Evolutionary conservation across 345 rosid genomes (phyloP), one percentile per base, ranked within the genome.

Genomic region (Citropsis articulata): DNA sequence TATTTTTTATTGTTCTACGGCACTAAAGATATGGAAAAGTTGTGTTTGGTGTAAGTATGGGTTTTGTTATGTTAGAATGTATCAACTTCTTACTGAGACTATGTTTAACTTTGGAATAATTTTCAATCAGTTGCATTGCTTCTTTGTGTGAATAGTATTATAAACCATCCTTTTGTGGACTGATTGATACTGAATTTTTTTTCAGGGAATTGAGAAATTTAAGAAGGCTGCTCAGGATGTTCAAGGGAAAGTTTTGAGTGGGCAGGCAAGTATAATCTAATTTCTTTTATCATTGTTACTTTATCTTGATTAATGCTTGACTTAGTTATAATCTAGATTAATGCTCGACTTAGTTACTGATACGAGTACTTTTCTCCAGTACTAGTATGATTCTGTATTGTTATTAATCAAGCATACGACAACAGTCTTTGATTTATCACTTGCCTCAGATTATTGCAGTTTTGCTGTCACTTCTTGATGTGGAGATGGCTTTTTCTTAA

Each of bases 121-220:
- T 25, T 35, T 76, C 56, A 31, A 66, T 66, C 24, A 35, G 53
- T 18, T 66, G 5, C 24, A 31, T 75, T 75, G 21, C 60, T 40
- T 42, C 27, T 69, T 50, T 28, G 12, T 31, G 8, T 21, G 40
- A 62, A 42, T 28, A 2, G n/a, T 45, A 28, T 62, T 24, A 33
- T n/a, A 30, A 63, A 50, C 7, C 21, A 40, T 53, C 1, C 40
- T 75, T 56, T 50, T 48, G 28, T 1, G 28, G 55, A 42, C 42
- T 81, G 40, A 83, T 69, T 42, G 69, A 69, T 76, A 63, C 4
- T 81, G 25, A 27, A 75, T 68, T 74, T 69, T 19, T 75, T 42
- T 81, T 70, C 83, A 96, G 98, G 99, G 98, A 66, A 94, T 96
- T 86, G 98, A 94, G 85, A 96, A 86, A 83, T 94, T 94, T 87